A percentile compares a stretch with the other conserved stretches of the same genome.
phyloP scores from a whole-genome alignment of 2,329 filamentous ascomycete species.

The Fusarium transvaalense region DNA sequence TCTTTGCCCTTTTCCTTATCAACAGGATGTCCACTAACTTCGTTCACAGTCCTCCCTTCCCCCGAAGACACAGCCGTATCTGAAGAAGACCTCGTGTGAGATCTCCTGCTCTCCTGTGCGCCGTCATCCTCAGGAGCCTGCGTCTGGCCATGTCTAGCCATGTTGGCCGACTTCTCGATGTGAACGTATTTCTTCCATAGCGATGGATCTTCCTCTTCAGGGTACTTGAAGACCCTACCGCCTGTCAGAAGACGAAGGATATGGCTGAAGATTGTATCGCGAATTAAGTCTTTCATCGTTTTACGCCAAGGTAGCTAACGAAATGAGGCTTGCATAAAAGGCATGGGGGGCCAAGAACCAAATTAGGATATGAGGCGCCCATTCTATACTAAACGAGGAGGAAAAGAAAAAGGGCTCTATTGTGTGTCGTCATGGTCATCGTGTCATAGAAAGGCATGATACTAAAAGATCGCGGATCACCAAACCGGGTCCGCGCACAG shows the following conservation, averaged over 20 bases:
- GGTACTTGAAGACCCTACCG: conserved; percentile 4
- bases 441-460: conserved; percentile 4
- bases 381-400: background rate
- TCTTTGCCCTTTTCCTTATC: conserved; percentile 10
- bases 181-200: conserved; percentile 19
- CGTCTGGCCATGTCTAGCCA: conserved; percentile 4
- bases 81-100: background rate
- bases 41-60: background rate
- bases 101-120: background rate
- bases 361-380: background rate
- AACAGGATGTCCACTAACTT: background rate
- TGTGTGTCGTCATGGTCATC: conserved; percentile 11
- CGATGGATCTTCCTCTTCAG: conserved; percentile 12
- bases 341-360: background rate
- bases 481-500: background rate
- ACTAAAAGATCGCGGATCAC: background rate
- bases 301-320: background rate
- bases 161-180: conserved; percentile 11
- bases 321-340: background rate
- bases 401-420: background rate
- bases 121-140: background rate
- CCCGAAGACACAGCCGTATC: background rate
- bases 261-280: conserved; percentile 16
- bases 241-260: conserved; percentile 5
- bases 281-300: conserved; percentile 1